A percentile compares a stretch with the other conserved stretches of the same genome.
phyloP scores from a whole-genome alignment of 306 rosid genomes.

The Sechiopsis laciniata region DNA sequence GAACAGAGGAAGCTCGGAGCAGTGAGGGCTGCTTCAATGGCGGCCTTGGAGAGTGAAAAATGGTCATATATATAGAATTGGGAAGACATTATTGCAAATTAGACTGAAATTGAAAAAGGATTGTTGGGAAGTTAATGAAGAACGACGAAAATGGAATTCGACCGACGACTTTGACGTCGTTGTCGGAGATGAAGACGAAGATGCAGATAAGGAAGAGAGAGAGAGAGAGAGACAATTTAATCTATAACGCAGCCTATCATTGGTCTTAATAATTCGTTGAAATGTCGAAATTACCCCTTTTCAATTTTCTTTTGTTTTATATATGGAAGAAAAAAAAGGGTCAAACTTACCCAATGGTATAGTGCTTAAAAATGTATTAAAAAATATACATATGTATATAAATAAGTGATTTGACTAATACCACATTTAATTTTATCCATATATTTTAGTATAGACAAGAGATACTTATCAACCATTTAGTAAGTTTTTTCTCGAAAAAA shows the following conservation, averaged over 20 bases:
- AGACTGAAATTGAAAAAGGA: neutral
- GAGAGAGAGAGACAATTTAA: neutral
- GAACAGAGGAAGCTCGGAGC: slow-evolving; percentile 9
- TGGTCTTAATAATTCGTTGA: too few species aligned
- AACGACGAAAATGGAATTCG: neutral
- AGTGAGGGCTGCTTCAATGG: neutral
- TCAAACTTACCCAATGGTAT: too few species aligned
- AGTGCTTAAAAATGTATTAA: too few species aligned
- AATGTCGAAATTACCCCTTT: neutral
- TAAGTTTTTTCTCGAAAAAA: too few species aligned
- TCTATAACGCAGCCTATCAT: neutral
- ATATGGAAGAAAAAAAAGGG: too few species aligned
- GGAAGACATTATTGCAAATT: neutral
- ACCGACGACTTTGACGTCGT: neutral
- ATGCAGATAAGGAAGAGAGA: neutral
- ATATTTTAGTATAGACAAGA: too few species aligned
- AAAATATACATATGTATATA: too few species aligned
- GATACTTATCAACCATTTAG: too few species aligned
- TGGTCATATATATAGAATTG: neutral
- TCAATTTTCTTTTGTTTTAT: neutral
- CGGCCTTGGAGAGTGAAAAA: neutral
- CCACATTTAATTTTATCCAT: too few species aligned
- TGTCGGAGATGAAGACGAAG: slow-evolving; percentile 2
- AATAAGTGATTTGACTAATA: too few species aligned
- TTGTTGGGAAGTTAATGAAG: neutral